Base-by-base conservation (phyloP, 129 eudicot genomes). In the Centella asiatica region DNA sequence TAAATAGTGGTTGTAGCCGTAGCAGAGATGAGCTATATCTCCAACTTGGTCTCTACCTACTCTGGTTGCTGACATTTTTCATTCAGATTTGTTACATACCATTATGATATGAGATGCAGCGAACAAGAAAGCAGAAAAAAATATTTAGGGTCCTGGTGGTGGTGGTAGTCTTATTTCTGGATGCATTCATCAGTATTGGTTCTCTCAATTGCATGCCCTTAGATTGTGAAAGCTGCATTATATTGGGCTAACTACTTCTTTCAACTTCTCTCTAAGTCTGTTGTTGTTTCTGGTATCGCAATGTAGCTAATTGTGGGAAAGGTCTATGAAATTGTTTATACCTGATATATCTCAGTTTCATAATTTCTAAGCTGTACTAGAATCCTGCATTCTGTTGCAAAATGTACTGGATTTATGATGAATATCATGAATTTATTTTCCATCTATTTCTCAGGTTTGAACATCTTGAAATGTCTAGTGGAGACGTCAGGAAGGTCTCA, bases 401-500 rank as follows among this genome's bases (percentile, higher is more conserved):
- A 17, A 5, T 34, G 24, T 19, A 20, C 26, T 57, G 14, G 27
- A 8, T 57, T 57, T 57, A 8, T 12, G 24, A 33, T 20, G 62
- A 33, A 45, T 20, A 20, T 27, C 63, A 58, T 19, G 10, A 19
- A 50, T 45, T 47, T 28, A 6, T 7, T 49, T 49, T 33, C 27
- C 40, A 48, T 28, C 8, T 20, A 1, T 6, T 70, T 37, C 44
- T 55, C 17, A 47, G 69, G 69, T 53, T 69, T 37, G 53, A 23
- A 61, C 44, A 15, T 44, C 20, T 47, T n/a, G 75, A 70, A 52
- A 90, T 90, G 97, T 63, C 97, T 48, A 64, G 44, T 53, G 93
- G 81, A 69, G 97, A 86, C 52, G 82, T 70, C 44, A 83, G 80
- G 72, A 81, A 75, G 74, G 86, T 86, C 61, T 85, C 97, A 25